Conservation (phyloP, 1,139 yeast genomes). For the Saccharomycopsis phalli region DNA sequence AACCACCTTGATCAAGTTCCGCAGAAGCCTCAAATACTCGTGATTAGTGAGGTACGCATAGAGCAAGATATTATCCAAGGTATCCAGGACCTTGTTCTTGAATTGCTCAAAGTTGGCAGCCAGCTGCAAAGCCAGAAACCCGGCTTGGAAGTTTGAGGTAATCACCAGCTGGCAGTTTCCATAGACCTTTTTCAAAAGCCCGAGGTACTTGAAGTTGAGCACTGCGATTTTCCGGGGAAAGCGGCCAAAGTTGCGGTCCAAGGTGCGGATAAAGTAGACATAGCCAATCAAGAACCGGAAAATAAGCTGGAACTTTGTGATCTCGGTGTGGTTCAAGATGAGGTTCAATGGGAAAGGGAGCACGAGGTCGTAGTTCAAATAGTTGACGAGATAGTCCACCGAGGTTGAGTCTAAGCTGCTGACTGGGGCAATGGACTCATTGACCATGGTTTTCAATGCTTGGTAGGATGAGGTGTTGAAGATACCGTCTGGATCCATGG, state of each 20-base stretch:
- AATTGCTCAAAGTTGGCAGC: slow-evolving; percentile 9
- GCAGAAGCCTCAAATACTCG: slow-evolving; percentile 5
- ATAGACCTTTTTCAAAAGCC: slow-evolving; percentile 5
- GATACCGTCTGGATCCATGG: slow-evolving; percentile 52
- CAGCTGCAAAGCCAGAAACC: not conserved
- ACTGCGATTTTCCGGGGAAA: not conserved
- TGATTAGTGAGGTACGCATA: slow-evolving; percentile 7
- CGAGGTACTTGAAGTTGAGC: slow-evolving; percentile 5
- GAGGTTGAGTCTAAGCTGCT: slow-evolving; percentile 4
- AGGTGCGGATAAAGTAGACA: slow-evolving; percentile 5
- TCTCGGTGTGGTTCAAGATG: slow-evolving; percentile 58
- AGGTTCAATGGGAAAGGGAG: slow-evolving; percentile 85
- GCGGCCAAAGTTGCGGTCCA: slow-evolving; percentile 4
- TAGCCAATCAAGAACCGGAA: slow-evolving; percentile 53
- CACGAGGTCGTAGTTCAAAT: slow-evolving; percentile 55
- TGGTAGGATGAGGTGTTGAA: slow-evolving; percentile 23
- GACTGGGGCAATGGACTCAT: slow-evolving; percentile 3
- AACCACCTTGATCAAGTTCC: slow-evolving; percentile 22
- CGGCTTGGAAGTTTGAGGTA: not conserved
- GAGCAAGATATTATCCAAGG: slow-evolving; percentile 15
- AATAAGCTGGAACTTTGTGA: slow-evolving; percentile 71
- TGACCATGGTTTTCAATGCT: slow-evolving; percentile 16
- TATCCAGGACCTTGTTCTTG: slow-evolving; percentile 9
- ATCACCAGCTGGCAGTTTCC: slow-evolving; percentile 2
- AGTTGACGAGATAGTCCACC: slow-evolving; percentile 34